A percentile compares a stretch with the other conserved stretches of the same genome.
These are phyloP conservation scores for Elongisporangium anandrum DNA, from an alignment of 352 stramenopile genomes.

Conservation along the genomic window DNA sequence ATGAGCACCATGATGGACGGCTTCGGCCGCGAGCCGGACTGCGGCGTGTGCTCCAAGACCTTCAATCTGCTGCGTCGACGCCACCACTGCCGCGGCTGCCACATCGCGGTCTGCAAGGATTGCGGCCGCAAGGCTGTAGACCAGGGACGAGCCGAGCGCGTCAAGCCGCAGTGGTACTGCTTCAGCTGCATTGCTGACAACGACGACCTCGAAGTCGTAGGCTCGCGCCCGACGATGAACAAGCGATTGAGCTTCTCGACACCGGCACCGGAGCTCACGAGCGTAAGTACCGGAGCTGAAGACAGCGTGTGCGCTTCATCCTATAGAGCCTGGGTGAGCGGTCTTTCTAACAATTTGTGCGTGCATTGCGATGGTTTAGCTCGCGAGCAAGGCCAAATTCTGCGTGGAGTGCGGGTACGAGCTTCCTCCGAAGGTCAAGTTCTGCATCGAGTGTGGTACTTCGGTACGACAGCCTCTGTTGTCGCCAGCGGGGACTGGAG, in stretches of 20 bases:
- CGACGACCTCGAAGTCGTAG: slow-evolving; percentile 61
- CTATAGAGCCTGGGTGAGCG: not conserved
- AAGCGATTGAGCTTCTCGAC: slow-evolving; percentile 68
- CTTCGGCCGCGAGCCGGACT: slow-evolving; percentile 73
- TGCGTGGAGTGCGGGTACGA: slow-evolving; percentile 86
- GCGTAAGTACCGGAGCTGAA: slow-evolving; percentile 21
- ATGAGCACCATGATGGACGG: slow-evolving; percentile 38
- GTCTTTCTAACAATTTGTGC: not conserved
- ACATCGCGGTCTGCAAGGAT: slow-evolving; percentile 83
- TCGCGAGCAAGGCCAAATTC: slow-evolving; percentile 68
- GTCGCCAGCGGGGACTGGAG: slow-evolving; percentile 31
- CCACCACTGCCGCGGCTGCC: slow-evolving; percentile 81
- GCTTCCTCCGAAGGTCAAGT: slow-evolving; percentile 69
- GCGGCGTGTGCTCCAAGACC: slow-evolving; percentile 66
- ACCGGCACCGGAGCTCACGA: slow-evolving; percentile 32
- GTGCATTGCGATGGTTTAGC: slow-evolving; percentile 23
- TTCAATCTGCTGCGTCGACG: slow-evolving; percentile 81
- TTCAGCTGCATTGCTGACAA: slow-evolving; percentile 59
- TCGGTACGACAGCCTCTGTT: slow-evolving; percentile 48
- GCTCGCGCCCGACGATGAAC: slow-evolving; percentile 33
- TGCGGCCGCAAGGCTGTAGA: slow-evolving; percentile 78
- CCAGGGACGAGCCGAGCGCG: slow-evolving; percentile 41
- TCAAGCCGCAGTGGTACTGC: slow-evolving; percentile 78
- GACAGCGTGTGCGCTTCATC: no score
- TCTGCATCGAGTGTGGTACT: slow-evolving; percentile 84